These are phyloP conservation scores for Amauroascus verrucosus DNA, from an alignment of 2,329 filamentous ascomycete genomes.

Conservation along the genomic window DNA sequence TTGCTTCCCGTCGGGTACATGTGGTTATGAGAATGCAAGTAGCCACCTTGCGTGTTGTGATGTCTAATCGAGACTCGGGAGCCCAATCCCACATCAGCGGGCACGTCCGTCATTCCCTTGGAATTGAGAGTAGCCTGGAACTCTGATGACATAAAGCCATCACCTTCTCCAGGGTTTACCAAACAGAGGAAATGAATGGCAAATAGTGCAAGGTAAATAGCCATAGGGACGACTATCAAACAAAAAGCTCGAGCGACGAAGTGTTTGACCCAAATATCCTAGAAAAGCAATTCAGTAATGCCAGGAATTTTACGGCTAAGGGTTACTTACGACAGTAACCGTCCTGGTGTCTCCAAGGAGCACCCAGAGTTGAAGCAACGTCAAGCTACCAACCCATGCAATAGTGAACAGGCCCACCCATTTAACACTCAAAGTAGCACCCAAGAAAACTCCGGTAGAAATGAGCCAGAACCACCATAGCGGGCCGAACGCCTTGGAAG, in stretches of 20 bases:
- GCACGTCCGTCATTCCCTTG: conserved; percentile 91
- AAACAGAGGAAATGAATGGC: conserved; percentile 91
- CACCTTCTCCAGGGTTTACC: conserved; percentile 88
- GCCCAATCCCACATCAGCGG: conserved; percentile 82
- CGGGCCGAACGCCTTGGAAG: conserved; percentile 72
- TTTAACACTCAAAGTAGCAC: conserved; percentile 89
- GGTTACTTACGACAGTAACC: conserved; percentile 58
- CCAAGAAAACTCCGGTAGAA: conserved; percentile 75
- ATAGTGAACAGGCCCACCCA: conserved; percentile 99
- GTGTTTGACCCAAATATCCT: conserved; percentile 84
- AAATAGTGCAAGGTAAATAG: conserved; percentile 96
- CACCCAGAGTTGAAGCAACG: conserved; percentile 86
- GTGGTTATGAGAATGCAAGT: conserved; percentile 88
- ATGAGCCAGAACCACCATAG: conserved; percentile 98
- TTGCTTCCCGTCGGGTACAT: conserved; percentile 98
- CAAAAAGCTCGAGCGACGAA: conserved; percentile 85
- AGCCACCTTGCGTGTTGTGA: conserved; percentile 94
- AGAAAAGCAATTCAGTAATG: not conserved
- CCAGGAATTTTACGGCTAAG: not conserved
- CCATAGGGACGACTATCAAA: conserved; percentile 74
- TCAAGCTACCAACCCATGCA: conserved; percentile 91
- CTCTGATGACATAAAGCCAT: conserved; percentile 99
- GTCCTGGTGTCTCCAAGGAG: conserved; percentile 79
- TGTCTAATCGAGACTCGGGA: conserved; percentile 80
- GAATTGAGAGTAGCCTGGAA: conserved; percentile 96